Base-by-base conservation (phyloP, 495 filamentous ascomycete genomes). In the Penicillium malachiteum region DNA sequence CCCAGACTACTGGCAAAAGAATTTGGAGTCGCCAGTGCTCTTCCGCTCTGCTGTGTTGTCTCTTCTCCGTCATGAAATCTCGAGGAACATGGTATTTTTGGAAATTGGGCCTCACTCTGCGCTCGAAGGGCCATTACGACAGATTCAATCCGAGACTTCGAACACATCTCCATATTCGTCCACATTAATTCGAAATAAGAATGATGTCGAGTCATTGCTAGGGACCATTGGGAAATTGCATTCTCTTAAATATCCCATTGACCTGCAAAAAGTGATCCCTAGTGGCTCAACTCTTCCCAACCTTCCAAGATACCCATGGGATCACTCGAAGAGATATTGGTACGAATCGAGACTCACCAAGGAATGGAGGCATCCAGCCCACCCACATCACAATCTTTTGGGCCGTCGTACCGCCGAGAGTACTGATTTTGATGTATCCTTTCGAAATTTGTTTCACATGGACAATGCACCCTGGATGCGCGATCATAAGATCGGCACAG, bases 81-180 rank as follows among this genome's bases (percentile, higher is more conserved):
- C 13, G 0, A 42, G 42, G 11, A 50, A 16, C 34, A 16, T 14
- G 14, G 31, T 71, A 2, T 63, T 84, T 1, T 21, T 52, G 30
- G 85, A 88, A 56, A 69, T 87, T 18, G 86, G 86, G 0, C 86
- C 87, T 1, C 84, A 88, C 56, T 66, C 76, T 0, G 80, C 82
- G 1, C 72, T 90, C 4, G 68, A 77, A 16, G 82, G 84, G 0
- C 84, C 86, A 4, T 56, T 88, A 5, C 72, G 78, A 51, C 82
- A 89, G 31, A 68, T 65, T 11, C 40, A 50, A 16, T 16, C 46
- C 1, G 45, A 56, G 14, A 13, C 1, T 11, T 44, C 17, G 1
- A 32, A 50, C 30, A 30, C 38, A 4, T 48, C 46, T 9, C 33
- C 44, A 5, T 56, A 69, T 26, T 17, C 57, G 0, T 57, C 63